A percentile compares a stretch with the other conserved stretches of the same genome.
phyloP scores from a whole-genome alignment of 140 eudicot genomes.

The Flaveria floridana region DNA sequence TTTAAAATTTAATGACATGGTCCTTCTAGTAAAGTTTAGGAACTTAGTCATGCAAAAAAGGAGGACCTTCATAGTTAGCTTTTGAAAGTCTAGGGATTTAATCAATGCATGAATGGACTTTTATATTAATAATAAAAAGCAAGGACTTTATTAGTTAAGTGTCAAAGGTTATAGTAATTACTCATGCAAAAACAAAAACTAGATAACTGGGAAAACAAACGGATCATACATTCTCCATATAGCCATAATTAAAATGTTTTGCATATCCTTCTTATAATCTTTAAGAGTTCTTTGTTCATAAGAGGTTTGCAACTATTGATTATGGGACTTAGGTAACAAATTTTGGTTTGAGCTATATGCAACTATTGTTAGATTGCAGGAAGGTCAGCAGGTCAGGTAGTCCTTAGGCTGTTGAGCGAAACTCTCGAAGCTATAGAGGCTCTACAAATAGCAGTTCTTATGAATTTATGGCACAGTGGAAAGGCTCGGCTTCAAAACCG shows the following conservation, averaged over 20 bases:
- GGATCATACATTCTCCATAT: constrained; percentile 3
- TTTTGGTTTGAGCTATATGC: constrained; percentile 2
- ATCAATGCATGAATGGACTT: not conserved
- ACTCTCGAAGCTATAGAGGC: too few relatives aligned
- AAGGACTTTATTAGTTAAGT: not conserved
- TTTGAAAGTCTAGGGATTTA: not conserved
- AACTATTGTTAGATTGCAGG: not conserved
- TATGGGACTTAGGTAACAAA: not conserved
- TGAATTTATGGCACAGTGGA: too few relatives aligned
- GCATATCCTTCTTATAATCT: not conserved
- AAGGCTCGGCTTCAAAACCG: too few relatives aligned
- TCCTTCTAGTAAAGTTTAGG: not conserved
- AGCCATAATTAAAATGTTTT: not conserved
- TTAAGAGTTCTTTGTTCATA: not conserved
- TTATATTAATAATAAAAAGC: not conserved
- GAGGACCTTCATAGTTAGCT: not conserved
- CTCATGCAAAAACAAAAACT: not conserved
- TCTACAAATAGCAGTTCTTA: too few relatives aligned
- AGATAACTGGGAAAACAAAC: not conserved
- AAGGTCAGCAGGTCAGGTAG: too few relatives aligned
- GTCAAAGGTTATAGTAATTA: not conserved
- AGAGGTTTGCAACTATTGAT: not conserved
- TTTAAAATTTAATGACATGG: not conserved
- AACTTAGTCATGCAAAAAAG: not conserved
- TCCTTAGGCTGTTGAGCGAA: too few relatives aligned